phyloP scores from a whole-genome alignment of 1,139 yeast species.

The Debaryomyces subglobosus region DNA sequence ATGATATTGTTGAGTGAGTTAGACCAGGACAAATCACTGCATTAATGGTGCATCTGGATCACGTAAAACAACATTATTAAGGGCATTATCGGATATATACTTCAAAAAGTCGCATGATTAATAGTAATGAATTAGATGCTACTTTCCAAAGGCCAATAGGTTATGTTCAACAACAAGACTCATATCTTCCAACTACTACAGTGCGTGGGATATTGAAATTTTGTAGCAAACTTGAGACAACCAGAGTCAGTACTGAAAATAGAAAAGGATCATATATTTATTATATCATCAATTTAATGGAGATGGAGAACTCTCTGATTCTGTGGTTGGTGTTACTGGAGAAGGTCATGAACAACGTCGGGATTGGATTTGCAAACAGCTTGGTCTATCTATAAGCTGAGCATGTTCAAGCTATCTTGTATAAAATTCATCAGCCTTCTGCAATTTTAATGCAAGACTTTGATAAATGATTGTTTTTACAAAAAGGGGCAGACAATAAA shows the following conservation, averaged over 20 bases:
- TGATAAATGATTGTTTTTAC: slow-evolving; percentile 41
- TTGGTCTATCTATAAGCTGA: slow-evolving; percentile 47
- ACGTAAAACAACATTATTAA: slow-evolving; percentile 77
- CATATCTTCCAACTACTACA: slow-evolving; percentile 72
- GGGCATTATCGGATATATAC: slow-evolving; percentile 75
- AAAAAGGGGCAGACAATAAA: slow-evolving; percentile 55
- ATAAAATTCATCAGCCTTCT: slow-evolving; percentile 49
- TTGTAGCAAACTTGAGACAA: slow-evolving; percentile 74
- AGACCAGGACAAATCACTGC: slow-evolving; percentile 54
- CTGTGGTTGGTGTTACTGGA: slow-evolving; percentile 43
- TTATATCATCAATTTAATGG: slow-evolving; percentile 60
- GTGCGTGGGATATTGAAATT: slow-evolving; percentile 78
- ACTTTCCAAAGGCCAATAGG: slow-evolving; percentile 84
- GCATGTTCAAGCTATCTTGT: slow-evolving; percentile 46
- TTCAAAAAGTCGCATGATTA: slow-evolving; percentile 69
- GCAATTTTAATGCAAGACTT: slow-evolving; percentile 40
- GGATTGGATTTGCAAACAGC: slow-evolving; percentile 48
- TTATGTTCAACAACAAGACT: slow-evolving; percentile 82
- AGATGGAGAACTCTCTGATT: slow-evolving; percentile 40
- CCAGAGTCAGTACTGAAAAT: slow-evolving; percentile 52
- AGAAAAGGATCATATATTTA: slow-evolving; percentile 73
- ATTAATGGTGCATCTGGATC: slow-evolving; percentile 85
- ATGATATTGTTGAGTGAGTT: slow-evolving; percentile 80
- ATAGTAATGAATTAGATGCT: slow-evolving; percentile 66
- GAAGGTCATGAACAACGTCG: slow-evolving; percentile 43